phyloP scores from a whole-genome alignment of 345 rosid genomes.

The Citrus maxima region DNA sequence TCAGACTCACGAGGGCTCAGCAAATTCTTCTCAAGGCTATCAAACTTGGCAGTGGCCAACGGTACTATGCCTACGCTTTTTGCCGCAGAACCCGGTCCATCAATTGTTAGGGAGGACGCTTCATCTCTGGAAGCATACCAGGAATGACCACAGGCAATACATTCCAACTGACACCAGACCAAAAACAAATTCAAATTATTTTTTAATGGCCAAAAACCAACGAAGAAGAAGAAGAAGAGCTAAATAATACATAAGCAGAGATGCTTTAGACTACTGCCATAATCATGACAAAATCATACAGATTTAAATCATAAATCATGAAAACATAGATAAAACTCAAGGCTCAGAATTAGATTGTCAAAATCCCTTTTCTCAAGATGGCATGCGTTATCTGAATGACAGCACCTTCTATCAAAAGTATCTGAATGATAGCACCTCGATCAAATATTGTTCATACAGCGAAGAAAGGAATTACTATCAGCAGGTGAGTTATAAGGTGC shows the following conservation, averaged over 20 bases:
- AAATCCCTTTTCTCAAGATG: not conserved
- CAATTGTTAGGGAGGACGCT: constrained; percentile 68
- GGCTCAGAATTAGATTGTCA: not conserved
- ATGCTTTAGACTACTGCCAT: not conserved
- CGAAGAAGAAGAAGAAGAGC: not conserved
- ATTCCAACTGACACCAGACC: constrained; percentile 63
- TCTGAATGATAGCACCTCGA: too few species aligned
- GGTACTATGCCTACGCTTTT: constrained; percentile 47
- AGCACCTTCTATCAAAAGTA: too few species aligned
- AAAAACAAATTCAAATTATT: constrained; percentile 6
- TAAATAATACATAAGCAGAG: not conserved
- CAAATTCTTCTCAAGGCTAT: constrained; percentile 57
- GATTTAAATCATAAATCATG: not conserved
- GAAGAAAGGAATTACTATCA: not conserved
- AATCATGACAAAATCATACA: not conserved
- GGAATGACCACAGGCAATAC: constrained; percentile 75
- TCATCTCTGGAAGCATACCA: constrained; percentile 96
- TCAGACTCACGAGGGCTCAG: constrained; percentile 57
- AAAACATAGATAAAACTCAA: not conserved
- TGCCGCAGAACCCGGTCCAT: constrained; percentile 44
- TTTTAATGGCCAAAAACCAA: not conserved
- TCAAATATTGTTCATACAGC: not conserved
- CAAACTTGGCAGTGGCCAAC: constrained; percentile 57
- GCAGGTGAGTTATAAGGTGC: not conserved
- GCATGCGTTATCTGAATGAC: constrained; percentile 51